phyloP scores from a whole-genome alignment of 2,329 filamentous ascomycete species.

The Tolypocladium guangdongense region DNA sequence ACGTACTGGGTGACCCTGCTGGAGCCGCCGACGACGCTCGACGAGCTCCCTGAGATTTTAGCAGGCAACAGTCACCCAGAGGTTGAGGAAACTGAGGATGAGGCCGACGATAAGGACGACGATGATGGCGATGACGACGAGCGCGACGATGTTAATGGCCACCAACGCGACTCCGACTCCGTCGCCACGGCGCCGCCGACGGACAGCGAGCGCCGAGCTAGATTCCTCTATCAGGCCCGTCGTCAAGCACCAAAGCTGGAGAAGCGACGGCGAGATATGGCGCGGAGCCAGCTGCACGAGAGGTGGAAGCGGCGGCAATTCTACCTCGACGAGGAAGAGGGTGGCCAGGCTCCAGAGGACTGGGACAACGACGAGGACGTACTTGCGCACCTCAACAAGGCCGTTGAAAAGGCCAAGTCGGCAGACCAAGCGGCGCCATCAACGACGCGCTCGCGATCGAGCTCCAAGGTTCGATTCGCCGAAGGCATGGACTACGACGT shows the following conservation, averaged over 20 bases:
- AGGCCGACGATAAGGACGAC: slow-evolving; percentile 16
- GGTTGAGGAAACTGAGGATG: slow-evolving; percentile 12
- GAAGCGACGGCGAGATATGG: slow-evolving; percentile 29
- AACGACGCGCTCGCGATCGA: slow-evolving; percentile 47
- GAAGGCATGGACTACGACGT: slow-evolving; percentile 61
- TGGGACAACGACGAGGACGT: slow-evolving; percentile 53
- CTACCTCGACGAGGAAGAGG: slow-evolving; percentile 80
- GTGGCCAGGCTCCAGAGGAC: slow-evolving; percentile 50
- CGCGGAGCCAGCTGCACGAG: slow-evolving; percentile 48
- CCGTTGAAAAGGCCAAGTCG: slow-evolving; percentile 30
- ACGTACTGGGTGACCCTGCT: slow-evolving; percentile 33
- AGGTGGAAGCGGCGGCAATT: slow-evolving; percentile 70
- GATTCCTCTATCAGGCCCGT: slow-evolving; percentile 24
- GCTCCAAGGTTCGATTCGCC: slow-evolving; percentile 68
- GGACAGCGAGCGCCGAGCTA: slow-evolving; percentile 30
- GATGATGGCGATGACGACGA: slow-evolving; percentile 9
- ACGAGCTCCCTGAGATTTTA: slow-evolving; percentile 30
- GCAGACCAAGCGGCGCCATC: slow-evolving; percentile 18
- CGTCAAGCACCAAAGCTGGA: slow-evolving; percentile 25
- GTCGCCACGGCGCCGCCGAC: slow-evolving; percentile 8
- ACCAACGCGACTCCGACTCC: slow-evolving; percentile 6
- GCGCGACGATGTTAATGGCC: slow-evolving; percentile 12
- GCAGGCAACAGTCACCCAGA: slow-evolving; percentile 18
- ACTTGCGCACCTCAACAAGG: slow-evolving; percentile 21
- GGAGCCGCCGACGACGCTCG: slow-evolving; percentile 32